A percentile compares a stretch with the other conserved stretches of the same genome.
These are phyloP conservation scores for Pythium pyrilobum DNA, from an alignment of 352 stramenopile species.

Conservation along the genomic window DNA sequence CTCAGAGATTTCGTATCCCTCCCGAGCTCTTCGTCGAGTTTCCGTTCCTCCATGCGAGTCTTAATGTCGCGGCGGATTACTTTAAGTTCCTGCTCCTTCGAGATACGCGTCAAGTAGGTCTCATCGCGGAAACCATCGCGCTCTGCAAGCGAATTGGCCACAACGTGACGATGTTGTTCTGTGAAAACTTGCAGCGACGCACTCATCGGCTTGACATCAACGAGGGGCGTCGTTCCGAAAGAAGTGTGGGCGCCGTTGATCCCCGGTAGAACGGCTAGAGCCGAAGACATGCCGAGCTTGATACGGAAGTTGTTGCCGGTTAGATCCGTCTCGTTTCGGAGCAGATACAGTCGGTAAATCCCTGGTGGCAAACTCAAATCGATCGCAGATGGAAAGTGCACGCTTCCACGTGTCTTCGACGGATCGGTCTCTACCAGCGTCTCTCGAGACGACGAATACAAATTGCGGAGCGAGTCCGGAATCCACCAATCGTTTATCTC, in stretches of 20 bases:
- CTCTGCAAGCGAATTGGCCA: constrained; percentile 14
- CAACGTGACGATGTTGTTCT: constrained; percentile 17
- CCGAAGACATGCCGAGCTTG: constrained; percentile 21
- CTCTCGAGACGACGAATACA: constrained; percentile 23
- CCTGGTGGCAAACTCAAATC: constrained; percentile 41
- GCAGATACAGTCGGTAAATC: constrained; percentile 36
- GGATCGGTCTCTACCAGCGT: constrained; percentile 18
- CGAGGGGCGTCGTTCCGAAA: constrained; percentile 51
- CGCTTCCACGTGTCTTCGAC: constrained; percentile 10
- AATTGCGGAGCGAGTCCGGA: constrained; percentile 20
- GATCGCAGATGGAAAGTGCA: constrained; percentile 33
- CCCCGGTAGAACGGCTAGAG: constrained; percentile 35
- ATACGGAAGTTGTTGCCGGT: constrained; percentile 23
- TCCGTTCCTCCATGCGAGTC: background rate
- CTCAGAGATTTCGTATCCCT: too few species aligned
- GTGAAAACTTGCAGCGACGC: constrained; percentile 31
- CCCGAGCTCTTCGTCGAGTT: background rate
- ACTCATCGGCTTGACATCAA: constrained; percentile 43
- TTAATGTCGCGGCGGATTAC: constrained; percentile 23
- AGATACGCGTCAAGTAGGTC: constrained; percentile 17
- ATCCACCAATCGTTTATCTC: constrained; percentile 32
- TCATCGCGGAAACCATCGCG: constrained; percentile 23
- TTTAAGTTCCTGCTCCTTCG: constrained; percentile 33
- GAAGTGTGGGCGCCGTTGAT: constrained; percentile 49
- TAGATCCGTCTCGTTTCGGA: constrained; percentile 30